A percentile compares a stretch with the other conserved stretches of the same genome.
Evolutionary conservation across 768 basidiomycete genomes (phyloP).

Genomic region (Suillus fuscotomentosus): DNA sequence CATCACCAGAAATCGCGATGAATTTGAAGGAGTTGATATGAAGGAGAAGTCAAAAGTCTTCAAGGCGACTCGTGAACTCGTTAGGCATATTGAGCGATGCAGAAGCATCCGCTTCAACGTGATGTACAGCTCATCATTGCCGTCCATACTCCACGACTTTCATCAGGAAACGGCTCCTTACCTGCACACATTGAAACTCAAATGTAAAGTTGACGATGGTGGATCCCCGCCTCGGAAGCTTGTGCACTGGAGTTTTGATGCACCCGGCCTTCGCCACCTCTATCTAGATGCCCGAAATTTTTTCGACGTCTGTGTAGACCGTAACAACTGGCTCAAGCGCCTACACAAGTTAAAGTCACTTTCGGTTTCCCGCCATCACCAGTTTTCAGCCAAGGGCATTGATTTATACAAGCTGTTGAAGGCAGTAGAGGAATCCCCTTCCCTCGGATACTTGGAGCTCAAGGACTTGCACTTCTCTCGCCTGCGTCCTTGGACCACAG

Average conservation of each 20-base stretch:
- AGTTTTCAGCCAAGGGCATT: neutral
- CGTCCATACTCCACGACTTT: conserved; percentile 2
- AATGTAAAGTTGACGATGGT: conserved; percentile 7
- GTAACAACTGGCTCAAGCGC: conserved; percentile 2
- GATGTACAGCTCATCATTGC: conserved; percentile 7
- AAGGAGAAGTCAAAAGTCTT: neutral
- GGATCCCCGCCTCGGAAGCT: neutral
- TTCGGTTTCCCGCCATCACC: neutral
- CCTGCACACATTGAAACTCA: conserved; percentile 2
- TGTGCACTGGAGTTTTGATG: conserved; percentile 1
- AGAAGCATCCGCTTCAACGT: conserved; percentile 4
- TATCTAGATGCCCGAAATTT: conserved; percentile 4
- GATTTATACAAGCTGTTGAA: conserved; percentile 3
- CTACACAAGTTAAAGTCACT: neutral
- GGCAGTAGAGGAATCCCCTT: neutral
- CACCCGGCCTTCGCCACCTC: neutral
- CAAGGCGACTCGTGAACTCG: neutral
- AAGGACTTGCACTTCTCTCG: conserved; percentile 3
- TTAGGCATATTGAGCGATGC: conserved; percentile 6
- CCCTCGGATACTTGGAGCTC: neutral
- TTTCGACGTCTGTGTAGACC: conserved; percentile 1
- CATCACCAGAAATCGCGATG: conserved; percentile 3
- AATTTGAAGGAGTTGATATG: neutral
- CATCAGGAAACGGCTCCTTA: neutral
- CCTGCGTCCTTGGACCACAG: conserved; percentile 4